phyloP scores from a whole-genome alignment of 2,329 filamentous ascomycete species.

The Epichloe festucae region DNA sequence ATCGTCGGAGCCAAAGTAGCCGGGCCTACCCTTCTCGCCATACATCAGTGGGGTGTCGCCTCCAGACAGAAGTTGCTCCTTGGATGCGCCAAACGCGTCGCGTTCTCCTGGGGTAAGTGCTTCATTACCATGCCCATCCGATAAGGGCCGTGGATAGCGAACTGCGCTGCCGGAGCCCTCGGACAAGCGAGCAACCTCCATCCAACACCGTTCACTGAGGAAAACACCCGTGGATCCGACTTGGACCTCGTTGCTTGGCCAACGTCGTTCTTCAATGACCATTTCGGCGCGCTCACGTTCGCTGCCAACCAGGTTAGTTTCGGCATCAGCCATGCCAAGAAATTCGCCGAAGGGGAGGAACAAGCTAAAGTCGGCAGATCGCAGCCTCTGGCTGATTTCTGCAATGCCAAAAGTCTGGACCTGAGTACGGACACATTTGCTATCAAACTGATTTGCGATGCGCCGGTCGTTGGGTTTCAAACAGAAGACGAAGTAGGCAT shows the following conservation, averaged over 20 bases:
- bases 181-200: slow-evolving; percentile 67
- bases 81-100: slow-evolving; percentile 48
- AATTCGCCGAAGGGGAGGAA: slow-evolving; percentile 96
- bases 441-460: slow-evolving; percentile 97
- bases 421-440: slow-evolving; percentile 91
- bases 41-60: slow-evolving; percentile 47
- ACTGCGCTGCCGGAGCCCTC: slow-evolving; percentile 45
- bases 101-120: slow-evolving; percentile 45
- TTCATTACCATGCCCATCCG: slow-evolving; percentile 53
- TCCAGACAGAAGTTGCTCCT: slow-evolving; percentile 42
- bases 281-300: slow-evolving; percentile 85
- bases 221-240: slow-evolving; percentile 90
- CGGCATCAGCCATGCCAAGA: slow-evolving; percentile 72
- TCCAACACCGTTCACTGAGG: slow-evolving; percentile 90
- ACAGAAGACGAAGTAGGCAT: slow-evolving; percentile 93
- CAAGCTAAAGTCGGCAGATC: slow-evolving; percentile 87
- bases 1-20: slow-evolving; percentile 78
- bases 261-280: slow-evolving; percentile 82
- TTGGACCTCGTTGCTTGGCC: slow-evolving; percentile 83
- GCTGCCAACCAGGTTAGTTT: slow-evolving; percentile 77
- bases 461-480: slow-evolving; percentile 93
- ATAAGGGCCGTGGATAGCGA: slow-evolving; percentile 29
- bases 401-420: slow-evolving; percentile 93
- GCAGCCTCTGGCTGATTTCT: slow-evolving; percentile 86
- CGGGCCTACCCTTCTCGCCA: slow-evolving; percentile 62